A percentile compares a stretch with the other conserved stretches of the same genome.
These are phyloP conservation scores for Eutypella sp. DNA, from an alignment of 2,329 filamentous ascomycete species.

Conservation along the genomic window DNA sequence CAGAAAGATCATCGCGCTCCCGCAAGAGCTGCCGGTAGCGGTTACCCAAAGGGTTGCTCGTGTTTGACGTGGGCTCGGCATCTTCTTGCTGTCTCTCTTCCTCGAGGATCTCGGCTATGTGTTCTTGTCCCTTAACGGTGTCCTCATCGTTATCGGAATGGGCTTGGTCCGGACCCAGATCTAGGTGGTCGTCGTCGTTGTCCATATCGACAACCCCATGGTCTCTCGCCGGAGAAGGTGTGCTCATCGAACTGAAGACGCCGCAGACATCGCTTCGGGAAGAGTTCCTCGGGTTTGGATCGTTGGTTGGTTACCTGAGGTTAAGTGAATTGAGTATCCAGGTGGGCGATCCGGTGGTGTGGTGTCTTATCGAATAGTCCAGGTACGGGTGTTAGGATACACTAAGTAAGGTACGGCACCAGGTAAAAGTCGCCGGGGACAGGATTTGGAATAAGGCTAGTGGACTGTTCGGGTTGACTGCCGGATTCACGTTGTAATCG, in stretches of 20 bases:
- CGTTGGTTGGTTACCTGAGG: background rate
- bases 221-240: slow-evolving; percentile 26
- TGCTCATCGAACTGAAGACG: slow-evolving; percentile 23
- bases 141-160: slow-evolving; percentile 37
- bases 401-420: no score
- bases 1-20: slow-evolving; percentile 42
- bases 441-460: no score
- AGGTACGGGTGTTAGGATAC: no score
- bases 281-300: background rate
- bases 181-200: slow-evolving; percentile 38
- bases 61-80: slow-evolving; percentile 14
- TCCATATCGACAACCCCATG: slow-evolving; percentile 35
- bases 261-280: slow-evolving; percentile 23
- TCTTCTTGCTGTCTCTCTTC: slow-evolving; percentile 28
- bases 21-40: slow-evolving; percentile 42
- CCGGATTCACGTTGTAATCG: no score
- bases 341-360: no score
- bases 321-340: background rate
- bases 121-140: slow-evolving; percentile 35
- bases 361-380: no score
- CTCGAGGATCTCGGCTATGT: slow-evolving; percentile 30
- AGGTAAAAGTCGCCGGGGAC: no score
- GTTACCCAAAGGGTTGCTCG: slow-evolving; percentile 33
- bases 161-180: slow-evolving; percentile 37
- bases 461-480: no score